Percentiles rank a stretch among this genome's conserved stretches.
Evolutionary conservation across 306 rosid species (phyloP).

Genomic region (Rosa persica): DNA sequence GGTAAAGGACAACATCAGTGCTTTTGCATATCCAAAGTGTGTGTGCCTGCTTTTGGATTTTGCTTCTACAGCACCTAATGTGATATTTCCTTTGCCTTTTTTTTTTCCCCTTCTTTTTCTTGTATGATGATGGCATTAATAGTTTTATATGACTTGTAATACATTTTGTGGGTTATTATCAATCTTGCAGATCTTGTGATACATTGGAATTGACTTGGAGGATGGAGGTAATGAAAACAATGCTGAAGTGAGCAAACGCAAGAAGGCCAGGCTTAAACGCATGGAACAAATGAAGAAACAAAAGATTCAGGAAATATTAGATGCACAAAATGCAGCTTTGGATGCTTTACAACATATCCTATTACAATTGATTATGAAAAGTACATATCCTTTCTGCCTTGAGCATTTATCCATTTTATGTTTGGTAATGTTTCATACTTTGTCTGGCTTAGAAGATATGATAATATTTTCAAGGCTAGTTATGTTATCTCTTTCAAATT

Average conservation of each 20-base stretch:
- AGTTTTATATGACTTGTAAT: too few relatives aligned
- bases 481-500: too few relatives aligned
- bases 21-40: slow-evolving; percentile 30
- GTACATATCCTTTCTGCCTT: too few relatives aligned
- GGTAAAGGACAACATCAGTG: slow-evolving; percentile 8
- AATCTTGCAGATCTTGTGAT: too few relatives aligned
- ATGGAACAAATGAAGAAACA: slow-evolving; percentile 76
- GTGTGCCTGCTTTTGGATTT: slow-evolving; percentile 27
- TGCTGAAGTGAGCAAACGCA: slow-evolving; percentile 74
- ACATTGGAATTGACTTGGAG: slow-evolving; percentile 30
- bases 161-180: too few relatives aligned
- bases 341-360: too few relatives aligned
- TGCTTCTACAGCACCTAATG: slow-evolving; percentile 49
- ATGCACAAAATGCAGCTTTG: slow-evolving; percentile 75
- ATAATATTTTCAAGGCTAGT: too few relatives aligned
- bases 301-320: slow-evolving; percentile 89
- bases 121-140: neutral
- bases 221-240: slow-evolving; percentile 40
- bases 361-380: too few relatives aligned
- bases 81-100: slow-evolving; percentile 10
- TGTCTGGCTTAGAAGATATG: too few relatives aligned
- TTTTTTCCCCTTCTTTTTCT: neutral
- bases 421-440: too few relatives aligned
- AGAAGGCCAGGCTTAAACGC: slow-evolving; percentile 76
- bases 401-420: too few relatives aligned